Evolutionary conservation across 352 stramenopile species (phyloP), one percentile per base, ranked within the genome.

Genomic region (Paralagenidium karlingii): DNA sequence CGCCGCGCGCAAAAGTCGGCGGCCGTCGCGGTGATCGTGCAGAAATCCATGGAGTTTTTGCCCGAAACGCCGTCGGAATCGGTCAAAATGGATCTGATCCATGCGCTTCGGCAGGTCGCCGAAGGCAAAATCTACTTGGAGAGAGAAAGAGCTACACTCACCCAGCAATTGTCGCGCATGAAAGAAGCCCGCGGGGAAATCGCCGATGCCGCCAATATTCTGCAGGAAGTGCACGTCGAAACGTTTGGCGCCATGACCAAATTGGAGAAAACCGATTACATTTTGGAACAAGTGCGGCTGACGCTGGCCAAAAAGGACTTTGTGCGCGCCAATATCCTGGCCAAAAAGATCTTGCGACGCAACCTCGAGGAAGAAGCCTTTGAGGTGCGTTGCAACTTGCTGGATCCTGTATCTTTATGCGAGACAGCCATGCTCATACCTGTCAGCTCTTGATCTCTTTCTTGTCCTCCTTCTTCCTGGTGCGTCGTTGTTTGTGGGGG

Each of bases 41-140:
- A 93, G 41, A 63, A 67, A 24, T 63, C 84, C 15, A 94, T 91
- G 63, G 66, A 75, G 47, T 91, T 82, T 45, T 49, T 96, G 20
- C 42, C 55, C 13, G 61, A 83, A 24, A 77, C 77, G 45, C 78
- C 69, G 24, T 79, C 69, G 6, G 73, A 95, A 41, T 68, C 94
- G 34, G 63, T 84, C 27, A 90, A 93, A 48, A 82, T 95, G 54
- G 60, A 88, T 8, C 68, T 99, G n/a, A 95, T 99, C 36, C 70
- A 93, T 33, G 68, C 85, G 36, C 58, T 99, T 47, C 77, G 94
- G 24, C 64, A 84, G 15, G 94, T 99, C 42, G 94, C 86, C 1
- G 90, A 98, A 43, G 96, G 94, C 31, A 97, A 97, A 57, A 98
- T 99, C 39, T 99, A 97, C 60, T 59, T 98, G 29, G 96, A 99